These are phyloP conservation scores for Coccinonectria pachysandricola DNA, from an alignment of 2,329 filamentous ascomycete genomes.

Conservation along the genomic window DNA sequence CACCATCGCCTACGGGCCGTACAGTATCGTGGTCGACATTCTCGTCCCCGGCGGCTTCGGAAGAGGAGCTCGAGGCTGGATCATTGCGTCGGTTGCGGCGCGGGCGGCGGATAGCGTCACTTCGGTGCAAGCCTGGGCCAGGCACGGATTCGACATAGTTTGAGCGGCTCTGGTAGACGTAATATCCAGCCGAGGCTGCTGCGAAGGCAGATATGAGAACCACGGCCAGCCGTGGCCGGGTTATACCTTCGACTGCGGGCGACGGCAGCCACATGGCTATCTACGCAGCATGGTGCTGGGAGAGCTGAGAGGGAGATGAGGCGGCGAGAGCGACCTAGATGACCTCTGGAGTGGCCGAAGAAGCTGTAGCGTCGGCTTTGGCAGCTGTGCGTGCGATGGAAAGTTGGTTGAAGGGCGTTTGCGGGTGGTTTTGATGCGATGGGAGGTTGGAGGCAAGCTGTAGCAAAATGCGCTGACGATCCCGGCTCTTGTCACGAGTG, in stretches of 20 bases:
- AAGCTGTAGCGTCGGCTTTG: too few species aligned
- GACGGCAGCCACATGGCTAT: conserved; percentile 36
- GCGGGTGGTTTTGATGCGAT: not conserved
- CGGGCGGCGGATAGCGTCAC: conserved; percentile 54
- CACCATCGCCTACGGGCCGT: conserved; percentile 25
- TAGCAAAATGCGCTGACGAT: too few species aligned
- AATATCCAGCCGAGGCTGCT: conserved; percentile 47
- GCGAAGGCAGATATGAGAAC: conserved; percentile 45
- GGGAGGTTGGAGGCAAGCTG: conserved; percentile 6
- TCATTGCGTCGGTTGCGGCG: conserved; percentile 27
- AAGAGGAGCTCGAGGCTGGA: conserved; percentile 32
- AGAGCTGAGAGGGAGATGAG: conserved; percentile 4
- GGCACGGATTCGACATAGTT: conserved; percentile 16
- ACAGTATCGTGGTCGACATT: conserved; percentile 26
- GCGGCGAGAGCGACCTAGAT: conserved; percentile 1
- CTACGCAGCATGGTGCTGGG: conserved; percentile 24
- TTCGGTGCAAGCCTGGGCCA: conserved; percentile 44
- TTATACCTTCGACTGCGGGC: conserved; percentile 42
- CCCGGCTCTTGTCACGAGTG: too few species aligned
- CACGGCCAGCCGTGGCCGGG: conserved; percentile 44
- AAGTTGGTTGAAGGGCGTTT: not conserved
- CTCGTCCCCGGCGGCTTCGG: conserved; percentile 34
- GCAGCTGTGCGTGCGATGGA: too few species aligned
- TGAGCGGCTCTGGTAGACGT: conserved; percentile 37
- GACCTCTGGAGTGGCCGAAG: not conserved